phyloP scores from a whole-genome alignment of 768 basidiomycete genomes.

The Tephrocybe sp. region DNA sequence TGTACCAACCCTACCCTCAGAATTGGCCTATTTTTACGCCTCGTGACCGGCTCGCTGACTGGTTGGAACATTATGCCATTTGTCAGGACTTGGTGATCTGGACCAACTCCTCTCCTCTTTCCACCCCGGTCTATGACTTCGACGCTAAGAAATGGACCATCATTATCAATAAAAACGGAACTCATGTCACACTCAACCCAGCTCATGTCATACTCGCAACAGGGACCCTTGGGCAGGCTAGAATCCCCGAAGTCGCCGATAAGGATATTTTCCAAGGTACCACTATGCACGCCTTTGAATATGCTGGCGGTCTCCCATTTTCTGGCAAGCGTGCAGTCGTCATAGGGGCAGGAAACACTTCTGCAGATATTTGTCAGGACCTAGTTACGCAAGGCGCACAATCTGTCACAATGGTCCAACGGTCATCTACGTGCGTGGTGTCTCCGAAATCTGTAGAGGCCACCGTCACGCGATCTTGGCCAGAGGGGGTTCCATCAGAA shows the following conservation, averaged over 20 bases:
- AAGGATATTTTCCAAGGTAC: constrained; percentile 27
- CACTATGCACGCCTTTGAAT: constrained; percentile 30
- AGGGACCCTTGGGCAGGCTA: constrained; percentile 32
- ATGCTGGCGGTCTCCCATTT: constrained; percentile 24
- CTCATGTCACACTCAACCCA: constrained; percentile 27
- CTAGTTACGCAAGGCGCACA: constrained; percentile 27
- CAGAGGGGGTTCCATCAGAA: constrained; percentile 18
- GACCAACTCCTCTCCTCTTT: constrained; percentile 31
- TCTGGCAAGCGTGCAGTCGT: constrained; percentile 35
- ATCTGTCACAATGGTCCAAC: constrained; percentile 39
- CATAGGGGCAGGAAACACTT: constrained; percentile 38
- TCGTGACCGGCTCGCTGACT: constrained; percentile 39
- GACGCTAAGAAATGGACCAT: constrained; percentile 30
- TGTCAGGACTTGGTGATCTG: constrained; percentile 42
- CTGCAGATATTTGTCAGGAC: constrained; percentile 38
- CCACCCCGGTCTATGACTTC: constrained; percentile 31
- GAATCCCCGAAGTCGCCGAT: constrained; percentile 25
- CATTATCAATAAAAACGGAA: constrained; percentile 27
- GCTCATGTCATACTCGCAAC: constrained; percentile 38
- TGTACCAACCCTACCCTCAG: constrained; percentile 34
- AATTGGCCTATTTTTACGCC: constrained; percentile 41
- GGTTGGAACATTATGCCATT: constrained; percentile 39
- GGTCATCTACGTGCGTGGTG: constrained; percentile 35
- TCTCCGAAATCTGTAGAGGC: constrained; percentile 3
- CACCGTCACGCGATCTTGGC: constrained; percentile 14